Evolutionary conservation across 169 alveolate species (phyloP), one percentile per base, ranked within the genome.

Genomic region (Nephromyces sp.): DNA sequence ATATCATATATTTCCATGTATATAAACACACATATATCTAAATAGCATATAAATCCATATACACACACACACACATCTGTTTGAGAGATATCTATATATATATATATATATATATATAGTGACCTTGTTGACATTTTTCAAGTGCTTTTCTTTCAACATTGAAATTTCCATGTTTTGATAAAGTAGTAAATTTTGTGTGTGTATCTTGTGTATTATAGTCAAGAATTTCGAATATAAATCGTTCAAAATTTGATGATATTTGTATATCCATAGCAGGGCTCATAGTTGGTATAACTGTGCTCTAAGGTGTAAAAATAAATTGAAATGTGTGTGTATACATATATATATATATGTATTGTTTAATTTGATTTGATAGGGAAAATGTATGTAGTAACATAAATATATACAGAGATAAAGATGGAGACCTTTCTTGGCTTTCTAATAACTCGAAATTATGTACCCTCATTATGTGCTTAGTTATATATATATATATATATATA

Each of bases 221-320:
- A 29, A 53, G 24, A 5, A 32, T 34, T 24, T 32, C 66, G 6
- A 31, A 51, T n/a, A 75, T 66, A 27, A 75, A 53, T 1, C 82
- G 22, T 64, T 76, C 82, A 52, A 76, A 70, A 66, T 76, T 76
- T 52, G 72, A 51, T 27, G 78, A 61, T 6, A 69, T 74, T 6
- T 31, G 66, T 2, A 76, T 76, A 53, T 76, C 82, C 78, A 76
- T 76, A 28, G 78, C 32, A 15, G 82, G 82, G 5, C 71, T 35
- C 51, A 31, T 27, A 21, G 78, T 76, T 6, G 66, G 72, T 2
- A 21, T 3, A 33, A 76, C 82, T 6, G 30, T 31, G 21, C 52
- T 4, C 30, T 33, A 33, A 30, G 28, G 70, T 0, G 57, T 32
- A 15, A 30, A 3, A 0, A 51, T 52, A 34, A 22, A 69, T 43